A percentile compares a stretch with the other conserved stretches of the same genome.
Conservation (phyloP, 1,284 basidiomycete species). For the Mycena citricolor region DNA sequence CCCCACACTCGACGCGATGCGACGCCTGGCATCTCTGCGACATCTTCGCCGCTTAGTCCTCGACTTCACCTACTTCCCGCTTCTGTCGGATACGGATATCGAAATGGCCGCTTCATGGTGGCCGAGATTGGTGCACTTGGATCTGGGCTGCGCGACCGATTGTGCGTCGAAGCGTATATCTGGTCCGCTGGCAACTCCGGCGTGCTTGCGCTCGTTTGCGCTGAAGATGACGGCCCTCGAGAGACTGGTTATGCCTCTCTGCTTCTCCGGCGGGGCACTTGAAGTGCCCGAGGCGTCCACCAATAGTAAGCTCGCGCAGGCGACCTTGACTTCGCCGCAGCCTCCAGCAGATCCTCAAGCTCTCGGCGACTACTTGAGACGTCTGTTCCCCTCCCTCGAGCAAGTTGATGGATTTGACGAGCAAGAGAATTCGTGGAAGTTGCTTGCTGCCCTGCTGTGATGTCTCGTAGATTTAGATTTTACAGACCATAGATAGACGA, state of each 20-base stretch:
- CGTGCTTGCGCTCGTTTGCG: conserved; percentile 37
- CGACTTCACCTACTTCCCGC: conserved; percentile 13
- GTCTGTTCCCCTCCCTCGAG: conserved; percentile 33
- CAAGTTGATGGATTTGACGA: conserved; percentile 30
- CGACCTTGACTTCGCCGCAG: conserved; percentile 30
- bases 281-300: too few relatives aligned
- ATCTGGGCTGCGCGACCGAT: conserved; percentile 40
- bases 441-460: too few relatives aligned
- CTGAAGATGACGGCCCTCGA: conserved; percentile 35
- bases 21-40: conserved; percentile 24
- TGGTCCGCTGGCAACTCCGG: conserved; percentile 35
- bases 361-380: conserved; percentile 27
- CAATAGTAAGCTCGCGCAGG: neutral
- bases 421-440: conserved; percentile 27
- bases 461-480: too few relatives aligned
- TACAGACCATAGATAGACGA: too few relatives aligned
- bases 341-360: conserved; percentile 22
- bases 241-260: conserved; percentile 40
- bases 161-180: conserved; percentile 26
- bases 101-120: conserved; percentile 43
- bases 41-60: conserved; percentile 8
- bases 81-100: conserved; percentile 41
- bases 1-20: conserved; percentile 43
- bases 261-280: conserved; percentile 24
- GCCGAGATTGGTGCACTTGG: conserved; percentile 44